Evolutionary conservation across 2,329 filamentous ascomycete genomes (phyloP).

Genomic region (Curvularia sp.): DNA sequence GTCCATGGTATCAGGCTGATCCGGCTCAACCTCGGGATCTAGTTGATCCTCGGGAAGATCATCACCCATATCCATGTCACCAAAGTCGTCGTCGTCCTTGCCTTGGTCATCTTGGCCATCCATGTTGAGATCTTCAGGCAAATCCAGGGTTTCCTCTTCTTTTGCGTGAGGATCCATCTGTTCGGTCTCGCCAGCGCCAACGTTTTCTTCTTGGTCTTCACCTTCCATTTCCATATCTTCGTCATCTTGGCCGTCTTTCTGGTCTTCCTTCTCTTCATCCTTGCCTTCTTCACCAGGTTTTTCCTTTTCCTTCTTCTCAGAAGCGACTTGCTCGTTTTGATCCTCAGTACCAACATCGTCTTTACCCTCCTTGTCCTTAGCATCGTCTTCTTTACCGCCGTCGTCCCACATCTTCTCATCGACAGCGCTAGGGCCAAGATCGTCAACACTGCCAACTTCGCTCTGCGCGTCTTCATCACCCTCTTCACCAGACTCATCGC

Average conservation of each 20-base stretch:
- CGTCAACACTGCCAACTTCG: conserved; percentile 88
- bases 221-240: conserved; percentile 61
- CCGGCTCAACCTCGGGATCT: conserved; percentile 41
- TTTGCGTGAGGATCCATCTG: conserved; percentile 76
- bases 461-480: conserved; percentile 76
- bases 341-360: conserved; percentile 59
- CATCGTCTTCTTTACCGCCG: conserved; percentile 75
- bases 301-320: conserved; percentile 58
- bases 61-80: conserved; percentile 48
- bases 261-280: conserved; percentile 65
- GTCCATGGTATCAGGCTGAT: conserved; percentile 41
- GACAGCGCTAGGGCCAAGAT: conserved; percentile 84
- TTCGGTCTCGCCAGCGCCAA: conserved; percentile 70
- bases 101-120: conserved; percentile 69
- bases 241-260: conserved; percentile 66
- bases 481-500: conserved; percentile 58
- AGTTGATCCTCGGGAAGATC: conserved; percentile 44
- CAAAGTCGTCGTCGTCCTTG: conserved; percentile 55
- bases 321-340: conserved; percentile 55
- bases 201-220: conserved; percentile 67
- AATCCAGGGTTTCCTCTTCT: conserved; percentile 79
- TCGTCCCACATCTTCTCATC: conserved; percentile 99
- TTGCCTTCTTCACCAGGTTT: conserved; percentile 64
- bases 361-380: conserved; percentile 81
- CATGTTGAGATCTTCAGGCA: conserved; percentile 88